A percentile compares a stretch with the other conserved stretches of the same genome.
These are phyloP conservation scores for Blumeria graminis DNA, from an alignment of 2,329 filamentous ascomycete genomes.

Conservation along the genomic window DNA sequence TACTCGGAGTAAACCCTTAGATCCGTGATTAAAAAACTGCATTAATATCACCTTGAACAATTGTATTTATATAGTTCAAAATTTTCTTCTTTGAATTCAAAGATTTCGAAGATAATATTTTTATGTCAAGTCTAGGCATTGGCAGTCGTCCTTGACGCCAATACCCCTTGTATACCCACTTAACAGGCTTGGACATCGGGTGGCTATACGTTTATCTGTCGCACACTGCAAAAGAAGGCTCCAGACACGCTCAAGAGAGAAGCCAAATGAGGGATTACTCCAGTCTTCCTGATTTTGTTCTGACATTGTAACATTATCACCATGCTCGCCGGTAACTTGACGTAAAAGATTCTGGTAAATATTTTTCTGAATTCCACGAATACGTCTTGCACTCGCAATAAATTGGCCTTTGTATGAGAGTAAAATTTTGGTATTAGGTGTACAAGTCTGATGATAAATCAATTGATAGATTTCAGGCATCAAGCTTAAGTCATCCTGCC, in stretches of 20 bases:
- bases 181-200: no score
- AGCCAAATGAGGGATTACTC: constrained; percentile 12
- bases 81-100: no score
- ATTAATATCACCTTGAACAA: no score
- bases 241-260: constrained; percentile 5
- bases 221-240: neutral
- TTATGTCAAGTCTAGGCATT: no score
- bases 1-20: no score
- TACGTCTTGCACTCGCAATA: constrained; percentile 20
- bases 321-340: constrained; percentile 8
- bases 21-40: no score
- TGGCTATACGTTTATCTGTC: neutral
- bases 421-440: constrained; percentile 13
- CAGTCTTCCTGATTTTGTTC: constrained; percentile 3
- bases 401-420: constrained; percentile 25
- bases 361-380: constrained; percentile 14
- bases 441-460: constrained; percentile 10
- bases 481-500: constrained; percentile 15
- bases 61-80: no score
- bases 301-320: neutral
- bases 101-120: no score
- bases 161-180: no score
- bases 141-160: no score
- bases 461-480: constrained; percentile 7
- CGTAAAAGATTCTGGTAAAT: constrained; percentile 8